These are phyloP conservation scores for Clitopilus hobsonii DNA, from an alignment of 768 basidiomycete species.

Conservation along the genomic window DNA sequence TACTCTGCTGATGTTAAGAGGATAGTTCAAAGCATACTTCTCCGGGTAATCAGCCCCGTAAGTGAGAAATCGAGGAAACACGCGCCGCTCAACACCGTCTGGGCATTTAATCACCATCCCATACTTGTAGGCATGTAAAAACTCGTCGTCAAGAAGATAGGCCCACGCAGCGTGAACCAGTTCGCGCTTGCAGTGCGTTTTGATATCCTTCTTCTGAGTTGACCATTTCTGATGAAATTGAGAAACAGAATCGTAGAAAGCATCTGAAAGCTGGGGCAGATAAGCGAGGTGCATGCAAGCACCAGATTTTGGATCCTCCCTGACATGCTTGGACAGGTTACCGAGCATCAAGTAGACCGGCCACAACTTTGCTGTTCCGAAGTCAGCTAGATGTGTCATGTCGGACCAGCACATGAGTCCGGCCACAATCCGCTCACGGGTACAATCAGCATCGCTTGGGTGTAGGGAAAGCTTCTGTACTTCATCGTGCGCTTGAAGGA, in stretches of 20 bases:
- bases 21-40: slow-evolving; percentile 25
- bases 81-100: slow-evolving; percentile 19
- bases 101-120: slow-evolving; percentile 24
- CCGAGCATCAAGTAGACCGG: slow-evolving; percentile 36
- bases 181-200: slow-evolving; percentile 23
- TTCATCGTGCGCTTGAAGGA: slow-evolving; percentile 20
- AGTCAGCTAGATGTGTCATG: slow-evolving; percentile 20
- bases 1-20: no score
- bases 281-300: slow-evolving; percentile 38
- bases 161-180: slow-evolving; percentile 22
- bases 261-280: slow-evolving; percentile 29
- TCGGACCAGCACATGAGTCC: slow-evolving; percentile 22
- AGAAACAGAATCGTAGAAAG: slow-evolving; percentile 17
- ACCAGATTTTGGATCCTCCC: slow-evolving; percentile 19
- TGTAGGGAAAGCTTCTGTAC: slow-evolving; percentile 19
- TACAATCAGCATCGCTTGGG: slow-evolving; percentile 19
- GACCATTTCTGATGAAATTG: slow-evolving; percentile 8
- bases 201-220: slow-evolving; percentile 13
- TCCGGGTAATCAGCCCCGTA: slow-evolving; percentile 30
- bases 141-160: slow-evolving; percentile 20
- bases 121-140: slow-evolving; percentile 19
- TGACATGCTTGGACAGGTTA: slow-evolving; percentile 35
- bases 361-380: slow-evolving; percentile 30
- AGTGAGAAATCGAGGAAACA: slow-evolving; percentile 23
- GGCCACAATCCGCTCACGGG: slow-evolving; percentile 19